These are phyloP conservation scores for Kluyveromyces sp. DNA, from an alignment of 1,139 yeast species.

Conservation along the genomic window DNA sequence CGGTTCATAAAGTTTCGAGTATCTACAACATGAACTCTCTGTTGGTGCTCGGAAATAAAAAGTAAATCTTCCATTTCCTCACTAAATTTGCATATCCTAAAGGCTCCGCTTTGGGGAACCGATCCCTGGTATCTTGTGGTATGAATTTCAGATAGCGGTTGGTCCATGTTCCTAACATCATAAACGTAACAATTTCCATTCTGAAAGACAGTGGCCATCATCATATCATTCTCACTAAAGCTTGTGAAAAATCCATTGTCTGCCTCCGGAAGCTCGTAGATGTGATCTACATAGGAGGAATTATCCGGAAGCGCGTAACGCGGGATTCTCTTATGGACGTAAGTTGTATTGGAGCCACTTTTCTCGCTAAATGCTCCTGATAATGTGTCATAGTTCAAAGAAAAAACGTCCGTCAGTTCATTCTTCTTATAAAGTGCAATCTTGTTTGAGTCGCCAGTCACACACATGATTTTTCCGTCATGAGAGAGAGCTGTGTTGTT, in stretches of 20 bases:
- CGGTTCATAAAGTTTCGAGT: constrained; percentile 65
- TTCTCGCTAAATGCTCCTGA: constrained; percentile 23
- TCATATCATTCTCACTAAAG: constrained; percentile 64
- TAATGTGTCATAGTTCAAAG: constrained; percentile 25
- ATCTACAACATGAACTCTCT: constrained; percentile 78
- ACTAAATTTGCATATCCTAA: constrained; percentile 55
- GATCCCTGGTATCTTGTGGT: constrained; percentile 48
- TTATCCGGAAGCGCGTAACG: constrained; percentile 27
- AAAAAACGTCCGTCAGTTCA: constrained; percentile 24
- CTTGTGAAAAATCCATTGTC: constrained; percentile 81
- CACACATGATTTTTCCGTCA: constrained; percentile 46
- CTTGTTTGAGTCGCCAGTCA: constrained; percentile 53
- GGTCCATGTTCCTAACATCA: constrained; percentile 56
- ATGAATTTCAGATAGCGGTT: constrained; percentile 47
- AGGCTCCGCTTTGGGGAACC: constrained; percentile 40
- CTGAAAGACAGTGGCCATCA: constrained; percentile 77
- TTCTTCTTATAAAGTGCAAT: constrained; percentile 44
- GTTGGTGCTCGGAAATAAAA: constrained; percentile 75
- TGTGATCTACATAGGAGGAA: constrained; percentile 25
- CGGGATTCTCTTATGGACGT: constrained; percentile 17
- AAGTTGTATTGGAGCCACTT: constrained; percentile 10
- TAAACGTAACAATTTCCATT: constrained; percentile 74
- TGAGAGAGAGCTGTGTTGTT: constrained; percentile 58
- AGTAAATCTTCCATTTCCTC: constrained; percentile 68
- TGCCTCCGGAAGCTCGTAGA: constrained; percentile 47